These are phyloP conservation scores for Aphanocladium album DNA, from an alignment of 2,329 filamentous ascomycete genomes.

Conservation along the genomic window DNA sequence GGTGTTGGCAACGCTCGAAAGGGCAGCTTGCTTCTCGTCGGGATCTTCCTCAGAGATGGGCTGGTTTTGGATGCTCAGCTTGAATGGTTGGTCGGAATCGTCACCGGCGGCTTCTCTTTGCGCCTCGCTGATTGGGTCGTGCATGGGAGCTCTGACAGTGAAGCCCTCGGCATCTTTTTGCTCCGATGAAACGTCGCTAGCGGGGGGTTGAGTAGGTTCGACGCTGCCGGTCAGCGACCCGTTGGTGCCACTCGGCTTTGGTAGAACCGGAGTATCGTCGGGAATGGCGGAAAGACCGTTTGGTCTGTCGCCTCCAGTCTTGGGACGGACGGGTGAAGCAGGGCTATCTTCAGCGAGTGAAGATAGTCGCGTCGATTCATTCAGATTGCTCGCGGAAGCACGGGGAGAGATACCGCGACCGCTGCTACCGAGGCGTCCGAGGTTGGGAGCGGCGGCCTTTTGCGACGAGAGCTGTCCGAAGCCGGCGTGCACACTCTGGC, in stretches of 20 bases:
- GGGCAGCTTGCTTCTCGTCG: slow-evolving; percentile 65
- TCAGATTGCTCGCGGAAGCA: slow-evolving; percentile 54
- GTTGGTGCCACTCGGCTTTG: background rate
- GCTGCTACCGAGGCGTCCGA: slow-evolving; percentile 61
- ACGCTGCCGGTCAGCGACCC: background rate
- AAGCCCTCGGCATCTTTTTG: slow-evolving; percentile 71
- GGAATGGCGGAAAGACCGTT: background rate
- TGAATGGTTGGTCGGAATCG: slow-evolving; percentile 64
- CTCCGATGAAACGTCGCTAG: slow-evolving; percentile 31
- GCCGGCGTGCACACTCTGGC: slow-evolving; percentile 61
- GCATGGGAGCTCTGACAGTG: slow-evolving; percentile 60
- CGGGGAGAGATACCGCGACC: slow-evolving; percentile 51
- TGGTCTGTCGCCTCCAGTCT: slow-evolving; percentile 10
- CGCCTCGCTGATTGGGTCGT: slow-evolving; percentile 66
- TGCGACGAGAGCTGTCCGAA: slow-evolving; percentile 53
- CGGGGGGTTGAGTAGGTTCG: slow-evolving; percentile 31
- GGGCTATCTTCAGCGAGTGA: slow-evolving; percentile 52
- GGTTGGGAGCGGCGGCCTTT: slow-evolving; percentile 45
- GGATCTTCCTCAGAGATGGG: slow-evolving; percentile 75
- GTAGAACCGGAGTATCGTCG: background rate
- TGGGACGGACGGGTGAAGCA: slow-evolving; percentile 17
- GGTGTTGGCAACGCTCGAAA: slow-evolving; percentile 71
- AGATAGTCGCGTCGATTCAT: slow-evolving; percentile 49
- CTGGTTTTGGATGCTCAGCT: slow-evolving; percentile 72
- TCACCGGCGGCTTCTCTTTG: slow-evolving; percentile 58